Evolutionary conservation across 176 grass and related monocot genomes (phyloP).

Genomic region (Tillandsia leiboldiana): DNA sequence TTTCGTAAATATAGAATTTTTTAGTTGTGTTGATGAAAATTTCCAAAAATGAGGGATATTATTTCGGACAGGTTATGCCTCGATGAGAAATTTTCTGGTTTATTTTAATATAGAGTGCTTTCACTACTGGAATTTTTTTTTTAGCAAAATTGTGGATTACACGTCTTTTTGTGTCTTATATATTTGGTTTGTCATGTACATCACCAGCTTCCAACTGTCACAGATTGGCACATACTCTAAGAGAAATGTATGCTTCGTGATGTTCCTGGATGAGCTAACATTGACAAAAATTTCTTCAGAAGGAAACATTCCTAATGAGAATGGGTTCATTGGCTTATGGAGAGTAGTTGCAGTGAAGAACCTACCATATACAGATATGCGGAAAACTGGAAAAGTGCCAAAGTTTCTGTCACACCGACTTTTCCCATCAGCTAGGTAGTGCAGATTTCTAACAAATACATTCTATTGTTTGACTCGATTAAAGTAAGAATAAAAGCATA

Average conservation of each 20-base stretch:
- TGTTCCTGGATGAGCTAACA: slow-evolving; percentile 88
- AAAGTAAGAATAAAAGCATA: background rate
- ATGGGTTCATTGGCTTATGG: slow-evolving; percentile 70
- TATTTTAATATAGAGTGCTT: background rate
- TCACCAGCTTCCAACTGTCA: slow-evolving; percentile 37
- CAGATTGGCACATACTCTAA: slow-evolving; percentile 69
- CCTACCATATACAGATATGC: slow-evolving; percentile 67
- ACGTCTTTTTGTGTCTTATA: background rate
- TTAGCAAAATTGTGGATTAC: background rate
- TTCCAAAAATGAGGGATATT: background rate
- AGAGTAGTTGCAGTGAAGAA: slow-evolving; percentile 67
- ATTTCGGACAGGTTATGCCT: background rate
- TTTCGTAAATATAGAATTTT: background rate
- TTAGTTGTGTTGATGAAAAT: background rate
- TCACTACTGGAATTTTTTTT: background rate
- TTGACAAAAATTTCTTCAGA: slow-evolving; percentile 71
- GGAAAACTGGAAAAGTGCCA: slow-evolving; percentile 79
- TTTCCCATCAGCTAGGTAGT: slow-evolving; percentile 73
- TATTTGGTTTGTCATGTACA: slow-evolving; percentile 18
- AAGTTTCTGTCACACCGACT: slow-evolving; percentile 81
- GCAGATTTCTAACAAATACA: background rate
- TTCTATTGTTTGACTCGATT: background rate
- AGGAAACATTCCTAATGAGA: slow-evolving; percentile 55
- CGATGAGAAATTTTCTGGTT: background rate
- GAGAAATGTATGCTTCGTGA: slow-evolving; percentile 90